Conservation (phyloP, 2,329 filamentous ascomycete species). For the Arthrobotrys musiformis region DNA sequence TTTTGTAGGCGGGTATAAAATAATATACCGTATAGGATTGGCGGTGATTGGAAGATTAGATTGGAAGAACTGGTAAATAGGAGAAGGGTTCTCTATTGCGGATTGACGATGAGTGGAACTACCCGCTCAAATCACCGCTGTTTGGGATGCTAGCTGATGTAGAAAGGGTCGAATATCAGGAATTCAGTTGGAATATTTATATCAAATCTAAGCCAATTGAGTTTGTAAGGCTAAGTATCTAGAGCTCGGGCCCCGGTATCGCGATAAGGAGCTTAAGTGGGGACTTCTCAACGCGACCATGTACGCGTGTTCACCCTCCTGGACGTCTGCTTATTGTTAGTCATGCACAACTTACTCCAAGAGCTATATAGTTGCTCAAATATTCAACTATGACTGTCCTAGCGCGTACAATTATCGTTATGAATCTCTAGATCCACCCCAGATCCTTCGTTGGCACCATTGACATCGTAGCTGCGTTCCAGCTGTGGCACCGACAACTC, state of each 20-base stretch:
- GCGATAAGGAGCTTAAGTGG: not conserved
- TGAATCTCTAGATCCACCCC: not conserved
- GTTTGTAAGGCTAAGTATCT: not conserved
- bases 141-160: no score
- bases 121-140: no score
- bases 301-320: no score
- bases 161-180: not conserved
- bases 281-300: no score
- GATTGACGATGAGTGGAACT: no score
- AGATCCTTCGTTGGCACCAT: not conserved
- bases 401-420: not conserved
- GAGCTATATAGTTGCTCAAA: not conserved
- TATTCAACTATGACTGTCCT: not conserved
- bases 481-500: not conserved
- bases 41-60: not conserved
- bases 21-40: no score
- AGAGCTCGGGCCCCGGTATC: no score
- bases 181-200: not conserved
- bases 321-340: no score
- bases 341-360: not conserved
- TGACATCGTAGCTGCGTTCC: not conserved
- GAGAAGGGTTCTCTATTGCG: not conserved
- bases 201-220: not conserved
- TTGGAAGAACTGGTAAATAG: not conserved
- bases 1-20: not conserved